Base-by-base conservation (phyloP, 352 stramenopile species). In the Globisporangium radiosum region DNA sequence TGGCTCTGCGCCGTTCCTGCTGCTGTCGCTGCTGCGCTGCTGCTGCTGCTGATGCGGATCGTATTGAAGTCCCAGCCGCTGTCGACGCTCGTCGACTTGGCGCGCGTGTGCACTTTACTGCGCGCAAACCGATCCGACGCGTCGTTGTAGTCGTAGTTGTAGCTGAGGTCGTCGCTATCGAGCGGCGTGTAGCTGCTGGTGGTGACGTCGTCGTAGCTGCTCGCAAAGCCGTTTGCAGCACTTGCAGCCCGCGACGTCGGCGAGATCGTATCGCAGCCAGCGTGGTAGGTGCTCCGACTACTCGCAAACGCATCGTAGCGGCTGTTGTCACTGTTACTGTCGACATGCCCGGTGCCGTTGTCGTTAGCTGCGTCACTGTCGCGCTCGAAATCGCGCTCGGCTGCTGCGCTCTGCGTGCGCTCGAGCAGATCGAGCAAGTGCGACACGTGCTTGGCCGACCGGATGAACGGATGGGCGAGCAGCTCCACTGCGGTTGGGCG, bases 401-500 rank as follows among this genome's bases (percentile, higher is more conserved):
- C 55, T 11, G 47, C 60, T n/a, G 50, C 38, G 9, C 54, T 52
- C 15, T 60, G 43, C n/a, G 51, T 53, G 11, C 44, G 36, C 54
- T 85, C 71, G 53, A 94, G 64, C 45, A 94, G 69, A 56, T 92
- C 79, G 19, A 70, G 82, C 7, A 94, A 71, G 57, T 87, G 74
- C 15, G 83, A 82, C 38, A 93, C 73, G 54, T 83, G 73, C 55
- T 87, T 89, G 40, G 84, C 72, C 13, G 71, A 70, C 13, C 69
- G 69, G 44, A 96, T 94, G 55, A 95, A 95, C n/a, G 86, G 81
- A 51, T 97, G 90, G 17, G 78, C 47, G 1, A 97, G 75, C 60
- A 98, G 67, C 54, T 97, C 87, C 3, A 65, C 66, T 0, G 89
- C 87, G 11, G 83, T 92, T 14, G 92, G 85, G 50, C 94, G 85